Evolutionary conservation across 75 land plant species (phyloP), one percentile per base, ranked within the genome.

Genomic region (Sequoia sempervirens): DNA sequence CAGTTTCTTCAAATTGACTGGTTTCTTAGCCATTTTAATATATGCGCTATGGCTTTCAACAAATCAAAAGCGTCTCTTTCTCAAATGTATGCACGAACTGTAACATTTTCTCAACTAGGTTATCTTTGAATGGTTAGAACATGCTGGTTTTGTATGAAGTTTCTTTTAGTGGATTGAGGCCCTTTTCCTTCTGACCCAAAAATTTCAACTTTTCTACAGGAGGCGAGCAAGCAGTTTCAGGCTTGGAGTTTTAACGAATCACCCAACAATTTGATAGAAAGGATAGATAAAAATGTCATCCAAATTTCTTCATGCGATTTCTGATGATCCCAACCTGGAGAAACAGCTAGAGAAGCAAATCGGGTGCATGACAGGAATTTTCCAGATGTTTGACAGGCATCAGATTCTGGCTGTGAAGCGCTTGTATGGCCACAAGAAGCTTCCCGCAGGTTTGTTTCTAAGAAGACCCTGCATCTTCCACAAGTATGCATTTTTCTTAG

Each of bases 341-440:
- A 80, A 92, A 88, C 89, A 92, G 89, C 76, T 88, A 20, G 83
- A 86, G 41, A 93, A 91, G 89, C 94, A 97, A 81, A 89, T 95
- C 20, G 99, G 99, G 26, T 97, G 99, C 87, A 93, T 95, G 99
- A 84, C 92, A 61, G 97, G 99, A 45, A 90, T 97, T 40, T 93
- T 95, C 80, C 99, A 96, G 85, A 41, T 95, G 82, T 95, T 96
- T 83, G 99, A 96, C 81, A 82, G 97, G 37, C 93, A 86, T 30
- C 93, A 91, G 83, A 76, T 91, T 61, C 58, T 92, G 54, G 74
- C 90, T 20, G 87, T 89, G 0, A 89, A 90, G 83, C 92, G 92
- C 23, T 58, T 87, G 3, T 82, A 83, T 84, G 85, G 88, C 84
- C 93, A 84, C 34, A 94, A 80, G 82, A 86, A 87, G 82, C 88